Percentiles rank a stretch among this genome's conserved stretches.
Conservation (phyloP, 192 early-diverging fungal species). For the Chytriomyces sp. region DNA sequence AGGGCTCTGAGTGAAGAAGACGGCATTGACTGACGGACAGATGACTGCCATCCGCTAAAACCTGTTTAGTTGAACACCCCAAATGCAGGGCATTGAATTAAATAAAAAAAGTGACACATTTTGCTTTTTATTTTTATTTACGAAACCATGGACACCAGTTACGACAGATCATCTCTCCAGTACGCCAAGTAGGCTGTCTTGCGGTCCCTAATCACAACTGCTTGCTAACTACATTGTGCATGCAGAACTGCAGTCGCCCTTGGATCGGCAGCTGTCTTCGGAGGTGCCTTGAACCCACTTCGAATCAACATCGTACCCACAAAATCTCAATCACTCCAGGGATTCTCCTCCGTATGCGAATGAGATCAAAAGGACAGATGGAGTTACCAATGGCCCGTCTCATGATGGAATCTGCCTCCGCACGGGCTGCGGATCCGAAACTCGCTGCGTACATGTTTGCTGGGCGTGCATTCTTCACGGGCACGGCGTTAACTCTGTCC, state of each 20-base stretch:
- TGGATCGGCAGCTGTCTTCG: slow-evolving; percentile 20
- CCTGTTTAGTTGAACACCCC: no score
- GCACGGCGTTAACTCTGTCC: slow-evolving; percentile 44
- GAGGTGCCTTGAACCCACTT: background rate
- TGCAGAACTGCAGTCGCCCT: slow-evolving; percentile 4
- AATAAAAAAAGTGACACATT: no score
- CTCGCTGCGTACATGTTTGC: slow-evolving; percentile 54
- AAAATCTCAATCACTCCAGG: background rate
- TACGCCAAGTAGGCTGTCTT: background rate
- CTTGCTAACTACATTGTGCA: background rate
- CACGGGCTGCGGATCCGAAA: slow-evolving; percentile 47
- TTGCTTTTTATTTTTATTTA: no score
- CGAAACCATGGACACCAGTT: background rate
- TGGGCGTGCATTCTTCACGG: slow-evolving; percentile 49
- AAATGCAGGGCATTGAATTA: no score
- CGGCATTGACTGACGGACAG: no score
- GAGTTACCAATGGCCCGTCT: slow-evolving; percentile 38
- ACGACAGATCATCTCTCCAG: background rate
- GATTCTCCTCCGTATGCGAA: slow-evolving; percentile 9
- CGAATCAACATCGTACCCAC: background rate
- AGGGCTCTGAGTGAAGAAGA: no score
- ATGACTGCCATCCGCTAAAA: no score
- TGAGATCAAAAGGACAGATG: slow-evolving; percentile 22
- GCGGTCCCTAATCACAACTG: background rate
- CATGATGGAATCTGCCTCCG: slow-evolving; percentile 30